These are phyloP conservation scores for Gypsophila paniculata DNA, from an alignment of 179 eudicot genomes.

Conservation along the genomic window DNA sequence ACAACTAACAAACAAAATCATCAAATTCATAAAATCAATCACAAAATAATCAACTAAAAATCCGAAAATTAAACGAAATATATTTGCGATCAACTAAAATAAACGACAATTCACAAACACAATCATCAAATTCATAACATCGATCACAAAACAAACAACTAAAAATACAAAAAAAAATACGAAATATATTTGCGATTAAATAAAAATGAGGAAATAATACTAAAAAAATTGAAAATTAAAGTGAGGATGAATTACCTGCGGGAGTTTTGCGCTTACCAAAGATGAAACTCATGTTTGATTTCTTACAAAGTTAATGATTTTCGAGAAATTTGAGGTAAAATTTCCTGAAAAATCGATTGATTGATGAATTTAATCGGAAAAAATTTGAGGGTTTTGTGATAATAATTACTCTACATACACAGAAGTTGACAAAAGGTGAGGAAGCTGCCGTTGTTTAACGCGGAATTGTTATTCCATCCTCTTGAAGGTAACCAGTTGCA, in stretches of 20 bases:
- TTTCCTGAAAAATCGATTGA: neutral
- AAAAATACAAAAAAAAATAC: neutral
- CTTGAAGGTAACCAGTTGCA: too few relatives aligned
- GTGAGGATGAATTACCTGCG: neutral
- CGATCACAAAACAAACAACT: neutral
- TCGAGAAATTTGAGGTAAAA: neutral
- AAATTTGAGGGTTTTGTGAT: too few relatives aligned
- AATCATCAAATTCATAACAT: neutral
- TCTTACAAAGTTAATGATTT: neutral
- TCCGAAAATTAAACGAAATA: neutral
- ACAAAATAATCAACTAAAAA: neutral
- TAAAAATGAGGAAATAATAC: too few relatives aligned
- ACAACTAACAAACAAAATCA: too few relatives aligned
- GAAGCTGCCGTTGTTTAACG: constrained; percentile 13
- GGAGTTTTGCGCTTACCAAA: constrained; percentile 16
- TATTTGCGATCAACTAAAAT: neutral
- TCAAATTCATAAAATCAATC: neutral
- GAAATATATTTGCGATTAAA: neutral
- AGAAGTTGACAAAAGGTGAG: constrained; percentile 12
- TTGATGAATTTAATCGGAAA: too few relatives aligned
- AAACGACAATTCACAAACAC: too few relatives aligned
- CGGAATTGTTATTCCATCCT: neutral
- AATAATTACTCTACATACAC: too few relatives aligned
- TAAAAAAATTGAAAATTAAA: neutral
- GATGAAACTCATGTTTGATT: constrained; percentile 9